These are phyloP conservation scores for Metschnikowia matae DNA, from an alignment of 805 yeast genomes.

Conservation along the genomic window DNA sequence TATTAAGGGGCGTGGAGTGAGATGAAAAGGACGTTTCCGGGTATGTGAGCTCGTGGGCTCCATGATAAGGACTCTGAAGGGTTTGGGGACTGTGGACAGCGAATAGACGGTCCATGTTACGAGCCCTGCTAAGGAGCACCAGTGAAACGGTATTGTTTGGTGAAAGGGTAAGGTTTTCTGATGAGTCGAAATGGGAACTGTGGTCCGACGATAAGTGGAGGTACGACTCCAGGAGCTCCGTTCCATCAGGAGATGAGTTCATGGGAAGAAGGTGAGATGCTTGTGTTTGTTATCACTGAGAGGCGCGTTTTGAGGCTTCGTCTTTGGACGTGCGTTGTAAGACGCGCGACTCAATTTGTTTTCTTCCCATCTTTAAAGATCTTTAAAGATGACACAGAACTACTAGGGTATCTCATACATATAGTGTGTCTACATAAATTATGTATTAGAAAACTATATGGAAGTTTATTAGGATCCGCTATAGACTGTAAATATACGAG, in stretches of 20 bases:
- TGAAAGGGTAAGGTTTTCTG: slow-evolving; percentile 3
- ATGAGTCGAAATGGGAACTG: slow-evolving; percentile 12
- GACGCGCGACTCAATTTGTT: background rate
- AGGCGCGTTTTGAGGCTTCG: slow-evolving; percentile 2
- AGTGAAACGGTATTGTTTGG: slow-evolving; percentile 2
- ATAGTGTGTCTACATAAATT: too few species aligned
- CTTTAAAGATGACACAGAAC: too few species aligned
- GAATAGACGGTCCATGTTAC: slow-evolving; percentile 4
- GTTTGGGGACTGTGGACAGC: background rate
- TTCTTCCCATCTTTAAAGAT: too few species aligned
- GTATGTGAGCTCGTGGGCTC: background rate
- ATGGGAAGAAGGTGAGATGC: background rate
- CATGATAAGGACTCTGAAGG: background rate
- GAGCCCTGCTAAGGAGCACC: slow-evolving; percentile 7
- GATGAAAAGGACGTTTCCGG: slow-evolving; percentile 2
- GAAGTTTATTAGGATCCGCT: too few species aligned
- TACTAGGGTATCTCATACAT: too few species aligned
- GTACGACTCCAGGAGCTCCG: slow-evolving; percentile 27
- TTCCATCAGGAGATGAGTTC: slow-evolving; percentile 7
- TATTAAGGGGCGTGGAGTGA: slow-evolving; percentile 10
- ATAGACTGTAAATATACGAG: too few species aligned
- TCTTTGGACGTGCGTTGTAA: slow-evolving; percentile 1
- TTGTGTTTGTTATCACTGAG: background rate
- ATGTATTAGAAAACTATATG: too few species aligned
- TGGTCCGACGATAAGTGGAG: slow-evolving; percentile 26